Conservation (phyloP, 2,329 filamentous ascomycete species). For the Apiospora kogelbergensis region DNA sequence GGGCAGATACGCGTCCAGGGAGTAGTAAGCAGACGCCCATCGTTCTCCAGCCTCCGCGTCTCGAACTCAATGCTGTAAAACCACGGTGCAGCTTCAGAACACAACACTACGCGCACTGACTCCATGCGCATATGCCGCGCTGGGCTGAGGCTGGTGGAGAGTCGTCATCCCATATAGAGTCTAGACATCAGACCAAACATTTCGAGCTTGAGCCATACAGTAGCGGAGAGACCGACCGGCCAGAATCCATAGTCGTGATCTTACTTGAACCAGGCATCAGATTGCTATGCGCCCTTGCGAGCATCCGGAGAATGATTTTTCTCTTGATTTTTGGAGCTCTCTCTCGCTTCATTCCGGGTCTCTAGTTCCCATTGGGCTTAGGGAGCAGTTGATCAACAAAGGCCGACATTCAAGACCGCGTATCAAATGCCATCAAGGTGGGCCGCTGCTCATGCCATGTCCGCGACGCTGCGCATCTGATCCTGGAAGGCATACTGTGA, state of each 20-base stretch:
- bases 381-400: slow-evolving; percentile 1
- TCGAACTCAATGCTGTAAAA: slow-evolving; percentile 5
- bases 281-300: background rate
- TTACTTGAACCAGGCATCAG: background rate
- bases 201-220: background rate
- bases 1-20: background rate
- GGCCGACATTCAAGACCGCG: background rate
- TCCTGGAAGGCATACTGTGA: slow-evolving; percentile 1
- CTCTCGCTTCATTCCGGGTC: background rate
- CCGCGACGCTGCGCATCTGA: background rate
- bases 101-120: slow-evolving; percentile 6
- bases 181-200: slow-evolving; percentile 3
- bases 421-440: background rate
- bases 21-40: background rate
- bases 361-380: background rate
- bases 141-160: slow-evolving; percentile 3
- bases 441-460: background rate
- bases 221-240: background rate
- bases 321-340: background rate
- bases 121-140: slow-evolving; percentile 3
- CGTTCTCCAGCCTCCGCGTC: background rate
- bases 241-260: background rate
- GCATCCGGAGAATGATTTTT: background rate
- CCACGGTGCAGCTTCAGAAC: slow-evolving; percentile 2
- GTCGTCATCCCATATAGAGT: slow-evolving; percentile 4